phyloP scores from a whole-genome alignment of 352 stramenopile species.

The Peronospora farinosa region DNA sequence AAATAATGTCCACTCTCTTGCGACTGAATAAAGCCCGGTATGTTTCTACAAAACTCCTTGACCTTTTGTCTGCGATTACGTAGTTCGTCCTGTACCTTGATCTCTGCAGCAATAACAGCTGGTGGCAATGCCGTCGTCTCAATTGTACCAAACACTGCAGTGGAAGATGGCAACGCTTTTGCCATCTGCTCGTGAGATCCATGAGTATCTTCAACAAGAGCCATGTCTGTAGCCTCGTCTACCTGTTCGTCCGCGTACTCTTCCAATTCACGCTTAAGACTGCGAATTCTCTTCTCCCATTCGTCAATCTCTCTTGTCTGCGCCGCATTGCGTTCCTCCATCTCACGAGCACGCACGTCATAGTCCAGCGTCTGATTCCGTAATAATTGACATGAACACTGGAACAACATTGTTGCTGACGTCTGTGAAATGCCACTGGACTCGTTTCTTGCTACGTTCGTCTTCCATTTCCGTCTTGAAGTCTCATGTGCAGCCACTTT shows the following conservation, averaged over 20 bases:
- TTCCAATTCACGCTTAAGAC: constrained; percentile 25
- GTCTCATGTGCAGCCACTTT: constrained; percentile 15
- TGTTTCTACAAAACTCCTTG: constrained; percentile 25
- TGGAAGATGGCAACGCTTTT: neutral
- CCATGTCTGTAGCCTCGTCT: neutral
- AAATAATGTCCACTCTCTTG: constrained; percentile 11
- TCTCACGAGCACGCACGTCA: constrained; percentile 36
- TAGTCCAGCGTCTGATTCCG: constrained; percentile 35
- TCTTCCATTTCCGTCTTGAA: constrained; percentile 22
- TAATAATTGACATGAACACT: constrained; percentile 36
- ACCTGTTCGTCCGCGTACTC: constrained; percentile 20
- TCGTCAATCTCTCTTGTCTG: constrained; percentile 28
- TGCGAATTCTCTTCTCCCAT: constrained; percentile 38
- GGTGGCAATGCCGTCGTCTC: constrained; percentile 24
- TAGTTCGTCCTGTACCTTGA: constrained; percentile 30
- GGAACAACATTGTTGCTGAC: constrained; percentile 38
- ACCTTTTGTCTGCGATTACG: constrained; percentile 23
- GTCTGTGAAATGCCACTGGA: constrained; percentile 15
- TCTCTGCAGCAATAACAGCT: constrained; percentile 19
- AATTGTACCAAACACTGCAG: neutral
- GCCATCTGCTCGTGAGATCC: constrained; percentile 1
- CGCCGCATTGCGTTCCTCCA: constrained; percentile 35
- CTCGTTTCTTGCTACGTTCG: neutral
- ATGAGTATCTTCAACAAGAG: constrained; percentile 2
- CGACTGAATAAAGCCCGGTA: constrained; percentile 26